Evolutionary conservation across 2,329 filamentous ascomycete species (phyloP), one percentile per base, ranked within the genome.

Genomic region (Alternaria angustiovoidea): DNA sequence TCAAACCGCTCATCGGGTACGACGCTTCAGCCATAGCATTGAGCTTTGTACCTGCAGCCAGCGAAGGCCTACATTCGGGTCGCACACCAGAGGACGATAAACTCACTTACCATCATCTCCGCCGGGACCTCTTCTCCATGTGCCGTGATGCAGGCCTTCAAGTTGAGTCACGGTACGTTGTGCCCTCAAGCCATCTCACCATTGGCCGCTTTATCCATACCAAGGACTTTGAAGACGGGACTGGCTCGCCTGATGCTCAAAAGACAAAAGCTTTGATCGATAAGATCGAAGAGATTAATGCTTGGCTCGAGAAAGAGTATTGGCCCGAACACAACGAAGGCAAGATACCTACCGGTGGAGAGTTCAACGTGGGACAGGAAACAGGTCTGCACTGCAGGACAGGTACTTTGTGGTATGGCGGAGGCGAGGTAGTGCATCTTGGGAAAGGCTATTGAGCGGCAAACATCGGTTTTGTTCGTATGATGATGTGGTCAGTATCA

Each of bases 61-160:
- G 87, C 11, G 90, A 93, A 79, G 64, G 47, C 5, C 63, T 73
- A 11, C 65, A 67, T 4, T 57, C 63, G 18, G 77, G 78, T 14
- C 75, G 81, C 16, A 79, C 67, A 2, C 47, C 54, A 1, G 71
- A 84, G 39, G 84, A 87, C 18, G 91, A 95, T 66, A 72, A 68
- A 1, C 97, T 92, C 79, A 94, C 91, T 0, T 97, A 97, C 76
- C 94, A 97, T 75, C 94, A 98, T 77, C 86, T 98, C 8, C 88
- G 94, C 3, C 86, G 90, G 4, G 93, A 97, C 73, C 76, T 96
- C 12, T 95, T 89, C 75, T 82, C 85, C 49, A 81, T 87, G 26
- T 86, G 87, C 4, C 81, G 83, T 46, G 81, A 80, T 4, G 84
- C 88, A 0, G 91, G 91, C 1, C 82, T 94, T n/a, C 80, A 85